Base-by-base conservation (phyloP, 148 eudicot species). In the Chenopodium album region DNA sequence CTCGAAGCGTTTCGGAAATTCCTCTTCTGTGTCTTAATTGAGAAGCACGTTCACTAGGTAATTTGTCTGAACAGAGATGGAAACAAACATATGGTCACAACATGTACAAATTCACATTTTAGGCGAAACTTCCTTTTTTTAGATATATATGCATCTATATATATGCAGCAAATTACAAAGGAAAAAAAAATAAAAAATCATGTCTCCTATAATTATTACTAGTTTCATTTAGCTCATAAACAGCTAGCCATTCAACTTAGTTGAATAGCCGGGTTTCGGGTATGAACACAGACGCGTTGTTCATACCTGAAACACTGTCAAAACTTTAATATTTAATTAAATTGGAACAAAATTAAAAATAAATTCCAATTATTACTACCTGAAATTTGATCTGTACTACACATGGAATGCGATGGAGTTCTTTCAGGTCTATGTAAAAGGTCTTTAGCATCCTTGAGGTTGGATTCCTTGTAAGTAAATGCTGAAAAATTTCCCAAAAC, bases 1-100 rank as follows among this genome's bases (percentile, higher is more conserved):
- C 84, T 13, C 94, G 88, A 71, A 90, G 70, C 9, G 93, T 92
- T 85, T 92, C 97, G 16, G 98, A 95, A 78, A 89, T 91, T 67
- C 97, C 92, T 88, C 98, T 89, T 83, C 90, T 88, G 85, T 91
- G 98, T 76, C 86, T 88, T 78, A 77, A 14, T 48, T 81, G 77
- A 72, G 72, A 60, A 22, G 84, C 47, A 44, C 77, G 82, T 84
- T 80, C 81, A 17, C 80, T 26, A 9, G 12, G 12, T 44, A 84
- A 78, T 10, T 81, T 65, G 50, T 86, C 93, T 88, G 84, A 34
- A 84, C 23, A 76, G 20, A 77, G 63, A 60, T 41, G 26, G 17
- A 54, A 34, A 74, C 66, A 71, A 54, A 10, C 62, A 63, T 50
- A 71, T n/a, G 46, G 46, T 68, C 60, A 76, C 46, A 56, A 54